A percentile compares a stretch with the other conserved stretches of the same genome.
These are phyloP conservation scores for Fusarium sp. DNA, from an alignment of 2,329 filamentous ascomycete species.

Conservation along the genomic window DNA sequence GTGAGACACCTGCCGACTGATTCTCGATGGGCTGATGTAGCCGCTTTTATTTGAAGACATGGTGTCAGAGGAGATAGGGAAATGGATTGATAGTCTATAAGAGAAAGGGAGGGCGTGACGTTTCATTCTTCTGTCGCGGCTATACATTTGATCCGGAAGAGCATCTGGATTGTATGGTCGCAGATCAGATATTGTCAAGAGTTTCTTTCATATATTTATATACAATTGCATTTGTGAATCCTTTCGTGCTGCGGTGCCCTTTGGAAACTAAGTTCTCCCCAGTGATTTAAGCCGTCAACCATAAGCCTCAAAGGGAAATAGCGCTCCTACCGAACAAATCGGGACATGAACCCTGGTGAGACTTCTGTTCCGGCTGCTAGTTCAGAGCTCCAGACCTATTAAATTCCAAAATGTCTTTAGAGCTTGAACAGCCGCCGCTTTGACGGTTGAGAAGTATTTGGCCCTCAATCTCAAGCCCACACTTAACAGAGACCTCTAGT, in stretches of 20 bases:
- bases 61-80: background rate
- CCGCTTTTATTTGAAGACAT: background rate
- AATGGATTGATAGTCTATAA: no score
- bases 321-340: rapidly evolving
- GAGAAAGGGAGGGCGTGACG: rapidly evolving
- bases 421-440: rapidly evolving
- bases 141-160: rapidly evolving
- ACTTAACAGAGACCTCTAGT: background rate
- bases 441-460: background rate
- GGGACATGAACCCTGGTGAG: rapidly evolving
- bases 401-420: background rate
- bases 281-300: no score
- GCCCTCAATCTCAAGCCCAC: no score
- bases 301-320: no score
- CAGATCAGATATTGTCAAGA: background rate
- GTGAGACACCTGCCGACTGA: background rate
- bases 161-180: rapidly evolving
- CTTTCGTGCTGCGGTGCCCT: background rate
- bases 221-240: rapidly evolving
- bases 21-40: background rate
- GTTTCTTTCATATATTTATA: background rate
- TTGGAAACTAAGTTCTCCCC: rapidly evolving
- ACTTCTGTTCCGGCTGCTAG: background rate
- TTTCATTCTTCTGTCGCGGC: rapidly evolving
- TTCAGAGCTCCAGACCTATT: rapidly evolving